Conservation (phyloP, 495 filamentous ascomycete genomes). For the Podospora pseudoanserina region DNA sequence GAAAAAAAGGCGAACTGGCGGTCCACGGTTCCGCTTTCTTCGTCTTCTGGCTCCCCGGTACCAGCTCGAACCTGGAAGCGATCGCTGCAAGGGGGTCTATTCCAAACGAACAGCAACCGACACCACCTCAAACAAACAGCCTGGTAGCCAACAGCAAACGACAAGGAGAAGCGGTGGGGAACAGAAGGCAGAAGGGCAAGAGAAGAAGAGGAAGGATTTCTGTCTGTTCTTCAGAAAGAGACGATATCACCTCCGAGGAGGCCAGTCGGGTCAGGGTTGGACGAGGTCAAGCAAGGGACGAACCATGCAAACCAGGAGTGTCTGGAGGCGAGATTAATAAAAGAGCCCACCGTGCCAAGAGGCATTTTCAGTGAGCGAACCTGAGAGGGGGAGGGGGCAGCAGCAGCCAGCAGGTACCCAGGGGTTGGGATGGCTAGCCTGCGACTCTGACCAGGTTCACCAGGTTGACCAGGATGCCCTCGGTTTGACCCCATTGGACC, state of each 20-base stretch:
- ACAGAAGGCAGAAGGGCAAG: background rate
- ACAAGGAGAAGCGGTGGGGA: background rate
- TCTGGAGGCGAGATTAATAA: constrained; percentile 33
- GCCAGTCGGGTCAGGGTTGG: background rate
- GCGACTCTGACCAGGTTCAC: background rate
- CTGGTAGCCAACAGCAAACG: background rate
- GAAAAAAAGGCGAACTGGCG: constrained; percentile 6
- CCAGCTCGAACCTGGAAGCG: background rate
- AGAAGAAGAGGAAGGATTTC: background rate
- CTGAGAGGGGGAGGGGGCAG: background rate
- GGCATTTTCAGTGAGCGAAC: constrained; percentile 11
- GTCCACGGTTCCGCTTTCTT: constrained; percentile 11
- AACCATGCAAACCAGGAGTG: constrained; percentile 16
- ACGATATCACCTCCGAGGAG: constrained; percentile 4
- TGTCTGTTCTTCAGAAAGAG: background rate
- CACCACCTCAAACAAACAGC: background rate
- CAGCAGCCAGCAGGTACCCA: background rate
- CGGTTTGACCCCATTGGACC: background rate
- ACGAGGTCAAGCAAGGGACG: background rate
- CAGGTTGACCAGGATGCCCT: background rate
- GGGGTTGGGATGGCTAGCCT: background rate
- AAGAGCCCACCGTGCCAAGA: constrained; percentile 19
- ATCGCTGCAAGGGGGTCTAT: background rate
- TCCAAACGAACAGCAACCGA: background rate
- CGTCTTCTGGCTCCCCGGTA: background rate